phyloP scores from a whole-genome alignment of 2,329 filamentous ascomycete species.

The Aspergillus ustus region DNA sequence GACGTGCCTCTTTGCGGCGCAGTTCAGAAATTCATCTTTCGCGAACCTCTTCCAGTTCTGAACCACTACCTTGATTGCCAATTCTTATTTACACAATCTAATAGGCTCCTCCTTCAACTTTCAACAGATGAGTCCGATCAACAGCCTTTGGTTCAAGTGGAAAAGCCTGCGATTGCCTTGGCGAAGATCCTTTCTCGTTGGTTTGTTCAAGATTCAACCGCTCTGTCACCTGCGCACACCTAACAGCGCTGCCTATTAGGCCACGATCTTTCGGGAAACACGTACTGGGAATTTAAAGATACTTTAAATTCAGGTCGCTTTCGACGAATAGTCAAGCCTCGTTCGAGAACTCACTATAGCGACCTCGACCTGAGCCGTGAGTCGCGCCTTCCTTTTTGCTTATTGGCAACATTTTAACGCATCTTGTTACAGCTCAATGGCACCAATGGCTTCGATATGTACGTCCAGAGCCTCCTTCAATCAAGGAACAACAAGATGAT shows the following conservation, averaged over 20 bases:
- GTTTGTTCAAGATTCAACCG: slow-evolving; percentile 40
- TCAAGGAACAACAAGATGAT: slow-evolving; percentile 64
- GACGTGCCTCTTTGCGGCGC: slow-evolving; percentile 17
- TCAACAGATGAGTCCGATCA: slow-evolving; percentile 44
- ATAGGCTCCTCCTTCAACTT: slow-evolving; percentile 4
- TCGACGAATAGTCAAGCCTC: slow-evolving; percentile 64
- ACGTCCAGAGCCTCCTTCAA: slow-evolving; percentile 58
- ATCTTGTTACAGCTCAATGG: slow-evolving; percentile 62
- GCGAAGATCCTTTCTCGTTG: slow-evolving; percentile 63
- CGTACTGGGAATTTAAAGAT: slow-evolving; percentile 70
- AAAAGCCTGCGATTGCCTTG: slow-evolving; percentile 66
- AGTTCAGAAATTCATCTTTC: slow-evolving; percentile 5
- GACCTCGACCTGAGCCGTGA: slow-evolving; percentile 66
- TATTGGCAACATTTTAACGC: slow-evolving; percentile 20
- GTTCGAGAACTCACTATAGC: slow-evolving; percentile 56
- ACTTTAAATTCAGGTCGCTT: slow-evolving; percentile 57
- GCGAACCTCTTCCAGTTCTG: background rate
- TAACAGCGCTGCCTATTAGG: slow-evolving; percentile 45
- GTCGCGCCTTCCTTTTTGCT: slow-evolving; percentile 19
- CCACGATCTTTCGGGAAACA: slow-evolving; percentile 66
- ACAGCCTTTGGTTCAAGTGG: slow-evolving; percentile 65
- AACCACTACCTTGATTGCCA: slow-evolving; percentile 1
- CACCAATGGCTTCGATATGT: slow-evolving; percentile 71
- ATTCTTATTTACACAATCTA: slow-evolving; percentile 2
- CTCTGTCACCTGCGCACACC: background rate